Evolutionary conservation across 345 rosid species (phyloP).

Genomic region (Litchi chinensis): DNA sequence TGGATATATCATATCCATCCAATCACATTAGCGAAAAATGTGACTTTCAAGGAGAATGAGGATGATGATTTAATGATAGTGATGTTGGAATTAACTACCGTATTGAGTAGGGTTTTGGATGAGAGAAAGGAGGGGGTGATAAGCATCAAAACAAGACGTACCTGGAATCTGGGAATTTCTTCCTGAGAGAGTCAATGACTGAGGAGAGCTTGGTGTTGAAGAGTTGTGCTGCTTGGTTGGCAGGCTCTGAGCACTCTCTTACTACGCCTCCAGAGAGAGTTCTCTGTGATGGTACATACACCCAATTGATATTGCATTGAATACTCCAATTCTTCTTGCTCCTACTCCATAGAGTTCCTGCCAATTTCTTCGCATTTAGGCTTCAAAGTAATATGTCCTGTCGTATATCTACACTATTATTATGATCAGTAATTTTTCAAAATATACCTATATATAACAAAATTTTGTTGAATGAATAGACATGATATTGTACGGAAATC

Average conservation of each 20-base stretch:
- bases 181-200: slow-evolving; percentile 29
- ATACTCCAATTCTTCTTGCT: slow-evolving; percentile 55
- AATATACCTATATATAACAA: no score
- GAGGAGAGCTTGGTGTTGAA: slow-evolving; percentile 59
- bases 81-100: slow-evolving; percentile 37
- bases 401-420: no score
- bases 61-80: no score
- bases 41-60: no score
- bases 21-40: no score
- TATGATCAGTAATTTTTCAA: no score
- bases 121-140: slow-evolving; percentile 32
- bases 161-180: slow-evolving; percentile 28
- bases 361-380: not conserved
- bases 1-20: no score
- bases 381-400: no score
- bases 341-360: slow-evolving; percentile 61
- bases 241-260: slow-evolving; percentile 46
- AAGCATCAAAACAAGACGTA: slow-evolving; percentile 51
- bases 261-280: slow-evolving; percentile 56
- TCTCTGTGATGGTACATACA: slow-evolving; percentile 85
- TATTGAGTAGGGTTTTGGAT: slow-evolving; percentile 49
- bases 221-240: slow-evolving; percentile 52
- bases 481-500: no score
- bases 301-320: slow-evolving; percentile 66
- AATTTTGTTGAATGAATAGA: no score